phyloP scores from a whole-genome alignment of 208 protist genomes.

The Trypanosoma cruzi region DNA sequence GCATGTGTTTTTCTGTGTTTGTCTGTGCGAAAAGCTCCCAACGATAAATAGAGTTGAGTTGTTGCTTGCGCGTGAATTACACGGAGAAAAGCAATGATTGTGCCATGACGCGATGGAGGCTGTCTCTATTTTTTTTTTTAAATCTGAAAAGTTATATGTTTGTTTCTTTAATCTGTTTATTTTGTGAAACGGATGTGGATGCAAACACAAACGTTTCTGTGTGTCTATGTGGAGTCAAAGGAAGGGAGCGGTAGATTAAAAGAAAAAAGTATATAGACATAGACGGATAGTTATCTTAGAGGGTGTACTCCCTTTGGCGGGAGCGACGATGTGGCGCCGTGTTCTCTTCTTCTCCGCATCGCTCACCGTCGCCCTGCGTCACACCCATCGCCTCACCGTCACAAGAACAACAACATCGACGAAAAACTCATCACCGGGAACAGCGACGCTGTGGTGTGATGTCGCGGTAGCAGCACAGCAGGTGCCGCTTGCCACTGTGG shows the following conservation, averaged over 20 bases:
- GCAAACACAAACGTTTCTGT: background rate
- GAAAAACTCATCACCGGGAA: background rate
- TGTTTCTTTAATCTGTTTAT: background rate
- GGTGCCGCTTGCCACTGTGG: conserved; percentile 10
- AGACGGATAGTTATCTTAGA: too few relatives aligned
- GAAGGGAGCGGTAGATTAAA: background rate
- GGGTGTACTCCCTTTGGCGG: background rate
- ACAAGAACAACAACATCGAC: background rate
- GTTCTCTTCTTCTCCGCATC: background rate
- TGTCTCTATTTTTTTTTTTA: background rate
- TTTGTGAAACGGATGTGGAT: background rate
- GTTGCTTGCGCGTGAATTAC: background rate
- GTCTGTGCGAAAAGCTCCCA: background rate
- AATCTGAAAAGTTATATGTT: background rate
- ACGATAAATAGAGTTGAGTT: too few relatives aligned
- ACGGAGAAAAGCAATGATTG: background rate
- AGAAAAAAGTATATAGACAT: background rate
- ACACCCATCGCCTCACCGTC: background rate
- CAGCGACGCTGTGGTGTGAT: conserved; percentile 4
- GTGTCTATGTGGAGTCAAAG: background rate
- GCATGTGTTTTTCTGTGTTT: background rate
- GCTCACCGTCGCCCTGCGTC: background rate
- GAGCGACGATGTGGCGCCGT: conserved; percentile 8
- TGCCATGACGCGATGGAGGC: background rate
- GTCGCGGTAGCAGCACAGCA: background rate